Evolutionary conservation across 441 rosid species (phyloP), one percentile per base, ranked within the genome.

Genomic region (Populus tomentosa): DNA sequence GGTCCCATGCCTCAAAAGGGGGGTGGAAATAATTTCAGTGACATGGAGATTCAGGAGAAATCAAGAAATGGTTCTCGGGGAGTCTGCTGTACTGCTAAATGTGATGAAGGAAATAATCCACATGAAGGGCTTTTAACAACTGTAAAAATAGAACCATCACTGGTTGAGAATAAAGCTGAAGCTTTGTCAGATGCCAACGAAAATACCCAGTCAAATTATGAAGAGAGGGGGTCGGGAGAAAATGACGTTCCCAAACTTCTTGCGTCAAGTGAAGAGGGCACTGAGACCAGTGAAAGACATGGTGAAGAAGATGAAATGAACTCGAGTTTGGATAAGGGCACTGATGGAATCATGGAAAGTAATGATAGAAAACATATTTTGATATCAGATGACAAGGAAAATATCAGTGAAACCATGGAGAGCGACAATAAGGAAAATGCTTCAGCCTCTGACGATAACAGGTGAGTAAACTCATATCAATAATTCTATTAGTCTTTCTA

Each of bases 391-490:
- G 71, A 69, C 40, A 81, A 74, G 36, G 80, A 59, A 56, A 81
- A 77, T 66, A 66, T 10, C 11, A n/a, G 46, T 61, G 65, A 75
- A 75, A 79, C 28, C 50, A 64, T 65, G 69, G 80, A 80, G 72
- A 77, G 73, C 59, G 79, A 80, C 63, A 68, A 79, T 66, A 82
- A 82, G 65, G 86, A 85, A 72, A 85, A 85, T 74, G 79, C 78
- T 28, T 78, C 85, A 75, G 85, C 87, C 76, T 81, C 84, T 30
- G 87, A 86, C 82, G 81, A 20, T 80, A 88, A 91, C 84, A 88
- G 91, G 98, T 90, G 76, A 24, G 71, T 18, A 71, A 65, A 69
- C 77, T 70, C 67, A 61, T 73, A 62, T 23, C 35, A 63, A 61
- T 24, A 76, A 24, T 10, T 35, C n/a, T 63, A 26, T 42, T 36